Evolutionary conservation across 2,329 filamentous ascomycete species (phyloP), one percentile per base, ranked within the genome.

Genomic region (Zymoseptoria passerinii): DNA sequence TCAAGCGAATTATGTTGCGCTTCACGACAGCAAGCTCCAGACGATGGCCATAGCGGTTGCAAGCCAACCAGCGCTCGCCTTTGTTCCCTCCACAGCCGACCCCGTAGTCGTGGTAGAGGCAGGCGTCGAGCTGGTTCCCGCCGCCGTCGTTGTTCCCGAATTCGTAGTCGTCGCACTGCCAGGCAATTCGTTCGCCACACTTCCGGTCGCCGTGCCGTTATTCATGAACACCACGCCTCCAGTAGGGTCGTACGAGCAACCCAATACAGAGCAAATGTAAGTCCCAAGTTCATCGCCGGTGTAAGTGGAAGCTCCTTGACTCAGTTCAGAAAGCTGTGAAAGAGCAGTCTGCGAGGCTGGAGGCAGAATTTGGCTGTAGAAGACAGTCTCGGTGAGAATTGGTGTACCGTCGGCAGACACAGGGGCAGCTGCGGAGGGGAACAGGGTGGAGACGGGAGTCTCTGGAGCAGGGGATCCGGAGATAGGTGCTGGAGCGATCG

Each of bases 351-450:
- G 58, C 18, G 53, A 48, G 2, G n/a, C 49, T 50, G 52, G 52
- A 8, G 48, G 10, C 3, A 53, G n/a, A 2, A 54, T 35, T 52
- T 57, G 57, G 52, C 58, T 60, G 55, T 60, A 60, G 29, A 54
- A 60, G 18, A 60, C 58, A 0, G 58, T 60, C 7, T 60, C 40
- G 13, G 58, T 60, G 18, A 54, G 8, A 52, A 48, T 50, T 20
- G 50, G 50, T 9, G 8, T 16, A 1, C 4, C 10, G 4, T 8
- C 48, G 0, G 56, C 50, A 3, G 49, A 23, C 2, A 27, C 1
- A 0, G 20, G 20, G 50, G 20, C 56, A 7, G 56, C 48, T 8
- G 50, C 50, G 7, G 55, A 53, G 35, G 35, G 35, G 5, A n/a
- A 8, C 16, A 53, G 23, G 7, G 18, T 19, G 6, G 57, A 16